These are phyloP conservation scores for Aspergillus hancockii DNA, from an alignment of 495 filamentous ascomycete species.

Conservation along the genomic window DNA sequence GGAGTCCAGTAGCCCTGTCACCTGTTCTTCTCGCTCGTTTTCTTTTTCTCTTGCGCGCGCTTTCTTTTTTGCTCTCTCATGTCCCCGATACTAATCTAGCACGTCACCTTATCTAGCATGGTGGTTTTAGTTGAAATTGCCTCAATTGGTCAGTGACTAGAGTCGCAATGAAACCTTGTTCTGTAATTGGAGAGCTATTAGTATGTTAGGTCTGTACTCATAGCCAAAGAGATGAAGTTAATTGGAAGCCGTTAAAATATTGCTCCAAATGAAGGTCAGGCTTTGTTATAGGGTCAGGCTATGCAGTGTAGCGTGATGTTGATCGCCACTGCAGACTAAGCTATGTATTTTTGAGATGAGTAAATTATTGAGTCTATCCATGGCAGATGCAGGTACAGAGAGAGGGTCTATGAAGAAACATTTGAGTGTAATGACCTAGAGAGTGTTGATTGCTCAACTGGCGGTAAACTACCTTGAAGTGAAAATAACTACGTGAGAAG, in stretches of 20 bases:
- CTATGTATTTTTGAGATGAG: background rate
- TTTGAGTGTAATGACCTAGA: too few relatives aligned
- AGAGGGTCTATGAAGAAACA: too few relatives aligned
- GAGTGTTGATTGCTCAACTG: too few relatives aligned
- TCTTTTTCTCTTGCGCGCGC: background rate
- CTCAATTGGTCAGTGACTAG: background rate
- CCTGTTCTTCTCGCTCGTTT: background rate
- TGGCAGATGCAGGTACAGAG: too few relatives aligned
- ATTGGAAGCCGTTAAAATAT: background rate
- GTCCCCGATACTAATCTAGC: too few relatives aligned
- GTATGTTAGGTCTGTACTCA: background rate
- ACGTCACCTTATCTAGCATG: background rate
- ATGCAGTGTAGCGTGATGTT: background rate
- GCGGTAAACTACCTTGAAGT: too few relatives aligned
- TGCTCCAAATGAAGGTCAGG: background rate
- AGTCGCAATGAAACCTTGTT: background rate
- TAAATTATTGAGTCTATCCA: background rate
- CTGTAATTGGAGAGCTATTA: background rate
- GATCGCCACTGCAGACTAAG: background rate
- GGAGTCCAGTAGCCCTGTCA: too few relatives aligned
- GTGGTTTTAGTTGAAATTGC: background rate
- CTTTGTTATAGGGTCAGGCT: background rate
- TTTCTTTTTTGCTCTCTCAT: too few relatives aligned
- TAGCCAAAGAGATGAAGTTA: background rate
- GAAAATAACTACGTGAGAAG: too few relatives aligned